These are phyloP conservation scores for Vickermania spadyakhi DNA, from an alignment of 208 protist species.

Conservation along the genomic window DNA sequence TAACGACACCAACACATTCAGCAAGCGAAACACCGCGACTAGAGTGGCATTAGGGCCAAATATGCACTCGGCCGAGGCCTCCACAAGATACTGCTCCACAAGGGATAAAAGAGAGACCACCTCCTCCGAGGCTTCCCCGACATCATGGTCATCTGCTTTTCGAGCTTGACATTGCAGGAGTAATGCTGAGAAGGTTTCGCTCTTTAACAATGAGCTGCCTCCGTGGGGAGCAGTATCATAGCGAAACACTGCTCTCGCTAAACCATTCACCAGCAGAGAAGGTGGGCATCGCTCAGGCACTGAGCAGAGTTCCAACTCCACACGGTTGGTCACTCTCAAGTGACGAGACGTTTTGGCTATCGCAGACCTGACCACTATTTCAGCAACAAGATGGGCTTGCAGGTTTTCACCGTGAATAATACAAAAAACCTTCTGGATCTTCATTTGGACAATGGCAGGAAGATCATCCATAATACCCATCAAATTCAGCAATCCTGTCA, in stretches of 20 bases:
- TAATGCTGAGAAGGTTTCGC: neutral
- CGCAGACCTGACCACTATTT: neutral
- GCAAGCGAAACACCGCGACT: slow-evolving; percentile 17
- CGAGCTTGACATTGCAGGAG: neutral
- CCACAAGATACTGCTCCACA: slow-evolving; percentile 28
- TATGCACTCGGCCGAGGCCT: slow-evolving; percentile 23
- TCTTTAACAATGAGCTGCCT: neutral
- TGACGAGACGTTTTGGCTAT: neutral
- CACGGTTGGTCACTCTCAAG: neutral
- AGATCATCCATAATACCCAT: neutral
- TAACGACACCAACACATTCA: slow-evolving; percentile 22
- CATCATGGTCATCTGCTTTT: neutral
- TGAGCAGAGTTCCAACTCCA: neutral
- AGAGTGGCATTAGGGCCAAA: slow-evolving; percentile 37
- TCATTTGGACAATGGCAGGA: neutral
- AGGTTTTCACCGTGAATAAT: neutral
- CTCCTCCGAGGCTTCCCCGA: neutral
- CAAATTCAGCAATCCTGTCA: slow-evolving; percentile 36
- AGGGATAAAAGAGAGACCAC: slow-evolving; percentile 17
- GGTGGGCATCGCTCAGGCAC: neutral
- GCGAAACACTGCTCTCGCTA: neutral
- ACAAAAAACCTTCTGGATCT: neutral
- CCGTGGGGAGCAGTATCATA: neutral
- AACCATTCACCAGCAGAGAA: neutral
- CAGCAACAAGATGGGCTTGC: neutral